Evolutionary conservation across 2,329 filamentous ascomycete species (phyloP).

Genomic region (Penicillium olsonii): DNA sequence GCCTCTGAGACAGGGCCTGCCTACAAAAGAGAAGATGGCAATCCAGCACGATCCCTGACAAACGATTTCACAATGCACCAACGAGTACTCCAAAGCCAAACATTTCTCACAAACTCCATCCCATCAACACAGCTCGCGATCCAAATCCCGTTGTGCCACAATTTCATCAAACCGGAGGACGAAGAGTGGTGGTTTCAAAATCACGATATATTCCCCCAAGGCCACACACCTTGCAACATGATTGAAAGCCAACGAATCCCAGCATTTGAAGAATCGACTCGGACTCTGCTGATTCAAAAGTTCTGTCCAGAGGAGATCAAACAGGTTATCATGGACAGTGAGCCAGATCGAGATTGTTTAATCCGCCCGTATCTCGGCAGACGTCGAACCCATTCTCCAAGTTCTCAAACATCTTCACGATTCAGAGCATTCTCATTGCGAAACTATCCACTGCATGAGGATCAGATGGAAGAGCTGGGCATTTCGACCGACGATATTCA

Average conservation of each 20-base stretch:
- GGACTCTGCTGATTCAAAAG: slow-evolving; percentile 32
- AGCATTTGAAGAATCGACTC: slow-evolving; percentile 26
- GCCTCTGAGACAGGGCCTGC: neutral
- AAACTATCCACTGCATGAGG: slow-evolving; percentile 53
- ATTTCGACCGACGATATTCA: slow-evolving; percentile 29
- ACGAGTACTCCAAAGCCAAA: neutral
- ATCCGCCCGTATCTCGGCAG: slow-evolving; percentile 54
- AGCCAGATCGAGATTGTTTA: slow-evolving; percentile 50
- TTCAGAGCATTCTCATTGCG: slow-evolving; percentile 42
- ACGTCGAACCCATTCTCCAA: slow-evolving; percentile 20
- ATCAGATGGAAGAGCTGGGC: slow-evolving; percentile 51
- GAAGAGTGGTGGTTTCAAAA: neutral
- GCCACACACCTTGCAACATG: neutral
- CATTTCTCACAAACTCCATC: no score
- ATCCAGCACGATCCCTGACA: neutral
- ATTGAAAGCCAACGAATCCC: neutral
- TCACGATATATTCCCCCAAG: neutral
- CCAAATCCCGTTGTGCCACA: neutral
- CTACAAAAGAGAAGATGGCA: neutral
- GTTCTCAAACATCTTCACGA: slow-evolving; percentile 11
- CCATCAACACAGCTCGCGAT: neutral
- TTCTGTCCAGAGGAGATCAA: slow-evolving; percentile 34
- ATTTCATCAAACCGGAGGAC: neutral
- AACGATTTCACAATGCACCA: neutral
- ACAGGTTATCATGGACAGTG: slow-evolving; percentile 29